phyloP scores from a whole-genome alignment of 2,329 filamentous ascomycete genomes.

The Pyrenophora tritici-repentis region DNA sequence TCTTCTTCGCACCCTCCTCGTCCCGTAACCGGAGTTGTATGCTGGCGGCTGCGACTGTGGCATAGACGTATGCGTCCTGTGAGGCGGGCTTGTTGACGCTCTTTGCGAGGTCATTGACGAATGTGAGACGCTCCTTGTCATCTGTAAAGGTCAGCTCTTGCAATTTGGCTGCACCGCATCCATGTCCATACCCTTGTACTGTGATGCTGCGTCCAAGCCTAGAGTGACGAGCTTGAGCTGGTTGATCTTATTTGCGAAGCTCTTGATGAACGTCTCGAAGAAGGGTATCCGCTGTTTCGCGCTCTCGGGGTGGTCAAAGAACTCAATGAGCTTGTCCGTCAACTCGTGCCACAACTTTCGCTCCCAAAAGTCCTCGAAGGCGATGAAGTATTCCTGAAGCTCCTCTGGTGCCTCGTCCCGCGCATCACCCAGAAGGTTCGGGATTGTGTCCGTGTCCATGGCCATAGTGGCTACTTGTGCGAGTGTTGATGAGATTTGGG shows the following conservation, averaged over 20 bases:
- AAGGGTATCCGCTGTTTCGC: constrained; percentile 82
- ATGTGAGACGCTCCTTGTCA: constrained; percentile 81
- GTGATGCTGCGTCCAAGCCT: constrained; percentile 81
- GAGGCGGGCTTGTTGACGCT: constrained; percentile 91
- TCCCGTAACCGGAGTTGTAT: constrained; percentile 83
- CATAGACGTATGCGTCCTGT: constrained; percentile 95
- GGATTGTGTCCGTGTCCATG: constrained; percentile 87
- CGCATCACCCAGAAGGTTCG: constrained; percentile 90
- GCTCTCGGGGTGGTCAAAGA: constrained; percentile 83
- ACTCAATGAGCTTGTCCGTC: constrained; percentile 83
- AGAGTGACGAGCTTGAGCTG: constrained; percentile 95
- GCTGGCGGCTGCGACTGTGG: constrained; percentile 84
- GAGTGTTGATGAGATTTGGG: background rate
- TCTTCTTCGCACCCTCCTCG: constrained; percentile 80
- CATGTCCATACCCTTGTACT: constrained; percentile 74
- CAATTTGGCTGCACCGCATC: background rate
- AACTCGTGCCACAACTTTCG: constrained; percentile 99
- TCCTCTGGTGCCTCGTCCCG: constrained; percentile 86
- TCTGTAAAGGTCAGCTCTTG: constrained; percentile 59
- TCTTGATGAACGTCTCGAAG: constrained; percentile 93
- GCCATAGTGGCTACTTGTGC: constrained; percentile 34
- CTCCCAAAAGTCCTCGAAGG: constrained; percentile 97
- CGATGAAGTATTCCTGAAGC: constrained; percentile 83
- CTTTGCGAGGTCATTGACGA: constrained; percentile 80
- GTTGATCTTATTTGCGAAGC: constrained; percentile 98